These are phyloP conservation scores for Zarea fungicola DNA, from an alignment of 2,329 filamentous ascomycete species.

Conservation along the genomic window DNA sequence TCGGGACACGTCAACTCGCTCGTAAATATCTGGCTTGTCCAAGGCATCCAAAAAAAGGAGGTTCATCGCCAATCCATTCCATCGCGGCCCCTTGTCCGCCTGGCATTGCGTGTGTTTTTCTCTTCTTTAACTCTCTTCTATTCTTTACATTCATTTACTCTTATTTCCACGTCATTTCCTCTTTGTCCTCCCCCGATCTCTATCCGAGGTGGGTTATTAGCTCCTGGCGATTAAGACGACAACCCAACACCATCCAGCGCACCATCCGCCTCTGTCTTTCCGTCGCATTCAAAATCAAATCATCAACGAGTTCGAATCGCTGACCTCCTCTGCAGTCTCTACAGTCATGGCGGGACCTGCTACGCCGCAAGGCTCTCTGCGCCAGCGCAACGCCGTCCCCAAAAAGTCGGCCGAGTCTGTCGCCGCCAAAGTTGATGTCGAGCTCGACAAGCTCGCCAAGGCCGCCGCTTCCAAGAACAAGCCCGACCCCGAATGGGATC, in stretches of 20 bases:
- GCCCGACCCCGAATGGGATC: conserved; percentile 67
- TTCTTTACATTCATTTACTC: conserved; percentile 14
- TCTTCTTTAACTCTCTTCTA: not conserved
- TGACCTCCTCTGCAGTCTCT: conserved; percentile 15
- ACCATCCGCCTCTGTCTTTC: not conserved
- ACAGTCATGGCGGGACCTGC: conserved; percentile 44
- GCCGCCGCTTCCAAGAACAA: conserved; percentile 28
- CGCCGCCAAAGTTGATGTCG: conserved; percentile 31
- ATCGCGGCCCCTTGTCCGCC: conserved; percentile 17
- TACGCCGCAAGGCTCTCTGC: conserved; percentile 53
- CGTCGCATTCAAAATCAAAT: not conserved
- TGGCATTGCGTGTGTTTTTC: not conserved
- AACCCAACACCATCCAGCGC: not conserved
- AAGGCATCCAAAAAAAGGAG: conserved; percentile 5
- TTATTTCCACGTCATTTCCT: conserved; percentile 15
- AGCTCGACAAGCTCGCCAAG: conserved; percentile 46
- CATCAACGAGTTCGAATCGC: not conserved
- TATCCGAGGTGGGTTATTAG: conserved; percentile 4
- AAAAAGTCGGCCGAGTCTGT: conserved; percentile 42
- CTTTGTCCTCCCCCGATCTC: conserved; percentile 12
- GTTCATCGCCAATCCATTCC: conserved; percentile 14
- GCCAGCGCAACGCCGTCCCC: conserved; percentile 50
- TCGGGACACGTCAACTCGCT: conserved; percentile 13
- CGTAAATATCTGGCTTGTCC: too few species aligned
- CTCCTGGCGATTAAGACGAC: not conserved